Evolutionary conservation across 2,329 filamentous ascomycete genomes (phyloP), one percentile per base, ranked within the genome.

Genomic region (Neofusicoccum kwambonambiense): DNA sequence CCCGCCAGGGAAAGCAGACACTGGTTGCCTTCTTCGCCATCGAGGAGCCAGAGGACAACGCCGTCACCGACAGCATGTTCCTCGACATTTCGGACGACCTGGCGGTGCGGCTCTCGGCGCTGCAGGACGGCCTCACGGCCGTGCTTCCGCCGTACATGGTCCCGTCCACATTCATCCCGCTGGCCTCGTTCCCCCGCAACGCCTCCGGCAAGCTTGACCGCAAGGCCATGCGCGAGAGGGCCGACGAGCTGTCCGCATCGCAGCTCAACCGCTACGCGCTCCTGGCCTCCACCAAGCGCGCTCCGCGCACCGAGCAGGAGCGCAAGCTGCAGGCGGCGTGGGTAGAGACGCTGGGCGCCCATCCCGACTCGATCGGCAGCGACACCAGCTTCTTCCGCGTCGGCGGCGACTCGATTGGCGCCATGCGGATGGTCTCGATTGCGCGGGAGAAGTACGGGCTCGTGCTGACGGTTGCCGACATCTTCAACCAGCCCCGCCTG

Each of bases 291-390:
- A 69, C 68, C 37, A 69, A 70, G 5, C 77, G 78, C 27, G 81
- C 81, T 71, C 82, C 82, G 63, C 81, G 83, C 65, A 82, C 77
- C 9, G 80, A 80, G 47, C 73, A 77, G 0, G 68, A 83, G 4
- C 72, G 72, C 0, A 52, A 82, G 7, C 70, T 74, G 5, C 72
- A 69, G 15, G 67, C 65, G 1, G 19, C 78, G 0, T 56, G 35
- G 51, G 51, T 17, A 1, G 47, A 65, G 11, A 22, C 69, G 12
- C 66, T 72, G 19, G 35, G 37, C 6, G 51, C 35, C 4, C 8
- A 41, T 19, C 51, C 51, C 3, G 19, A 56, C 35, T 56, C 51
- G 12, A 73, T 80, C 41, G 74, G 72, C 5, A 69, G 70, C 2
- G 74, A 77, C 60, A 76, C 78, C 50, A 76, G 70, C 65, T 80